phyloP scores from a whole-genome alignment of 2,329 filamentous ascomycete species.

The Monilinia polystroma region DNA sequence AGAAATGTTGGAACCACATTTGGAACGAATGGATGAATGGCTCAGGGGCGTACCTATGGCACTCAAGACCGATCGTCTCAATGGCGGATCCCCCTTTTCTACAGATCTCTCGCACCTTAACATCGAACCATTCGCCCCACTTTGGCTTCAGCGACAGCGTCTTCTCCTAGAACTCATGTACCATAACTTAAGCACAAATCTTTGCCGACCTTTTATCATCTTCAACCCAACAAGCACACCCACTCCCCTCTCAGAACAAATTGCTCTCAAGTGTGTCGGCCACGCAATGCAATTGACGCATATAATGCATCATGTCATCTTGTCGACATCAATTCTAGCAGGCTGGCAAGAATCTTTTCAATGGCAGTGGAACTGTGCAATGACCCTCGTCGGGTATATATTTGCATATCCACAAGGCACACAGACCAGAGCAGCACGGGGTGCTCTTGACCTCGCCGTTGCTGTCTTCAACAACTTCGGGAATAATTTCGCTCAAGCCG shows the following conservation, averaged over 20 bases:
- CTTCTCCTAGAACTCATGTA: slow-evolving; percentile 47
- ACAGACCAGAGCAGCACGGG: slow-evolving; percentile 38
- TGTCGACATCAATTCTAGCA: slow-evolving; percentile 39
- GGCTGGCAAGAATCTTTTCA: slow-evolving; percentile 45
- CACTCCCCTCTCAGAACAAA: slow-evolving; percentile 34
- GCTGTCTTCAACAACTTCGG: slow-evolving; percentile 43
- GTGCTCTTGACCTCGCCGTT: slow-evolving; percentile 41
- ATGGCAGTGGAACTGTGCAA: slow-evolving; percentile 47
- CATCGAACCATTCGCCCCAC: slow-evolving; percentile 42
- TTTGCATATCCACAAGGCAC: slow-evolving; percentile 42
- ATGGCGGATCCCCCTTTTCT: slow-evolving; percentile 42
- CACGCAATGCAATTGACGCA: slow-evolving; percentile 44
- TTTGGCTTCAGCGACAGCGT: slow-evolving; percentile 47
- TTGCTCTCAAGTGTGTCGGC: slow-evolving; percentile 38
- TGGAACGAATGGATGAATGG: slow-evolving; percentile 40
- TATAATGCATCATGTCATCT: slow-evolving; percentile 43
- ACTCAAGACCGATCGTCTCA: slow-evolving; percentile 42
- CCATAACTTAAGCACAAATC: slow-evolving; percentile 43
- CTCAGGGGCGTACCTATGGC: slow-evolving; percentile 41
- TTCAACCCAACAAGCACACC: slow-evolving; percentile 35
- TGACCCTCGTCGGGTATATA: slow-evolving; percentile 45
- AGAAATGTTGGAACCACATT: slow-evolving; percentile 33
- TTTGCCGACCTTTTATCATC: slow-evolving; percentile 45
- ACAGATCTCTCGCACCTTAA: slow-evolving; percentile 41
- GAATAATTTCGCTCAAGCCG: slow-evolving; percentile 40